phyloP scores from a whole-genome alignment of 805 yeast species.

The Lipomyces anomalus region DNA sequence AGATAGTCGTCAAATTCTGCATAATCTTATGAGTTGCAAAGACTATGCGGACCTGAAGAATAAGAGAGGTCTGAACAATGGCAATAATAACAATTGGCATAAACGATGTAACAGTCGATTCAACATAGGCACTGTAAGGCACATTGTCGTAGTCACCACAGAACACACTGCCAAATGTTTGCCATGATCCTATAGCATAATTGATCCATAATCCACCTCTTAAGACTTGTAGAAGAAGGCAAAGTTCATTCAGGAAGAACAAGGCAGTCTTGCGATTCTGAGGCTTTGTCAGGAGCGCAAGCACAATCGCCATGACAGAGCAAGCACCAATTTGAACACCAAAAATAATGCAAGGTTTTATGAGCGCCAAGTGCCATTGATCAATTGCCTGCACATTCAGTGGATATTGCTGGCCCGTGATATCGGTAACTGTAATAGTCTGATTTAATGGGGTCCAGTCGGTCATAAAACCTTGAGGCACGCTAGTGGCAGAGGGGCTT shows the following conservation, averaged over 20 bases:
- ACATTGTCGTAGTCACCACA: constrained; percentile 43
- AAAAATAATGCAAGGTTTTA: constrained; percentile 11
- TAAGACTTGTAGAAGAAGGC: constrained; percentile 50
- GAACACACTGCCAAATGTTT: constrained; percentile 43
- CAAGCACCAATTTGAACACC: constrained; percentile 24
- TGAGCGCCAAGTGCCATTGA: constrained; percentile 7
- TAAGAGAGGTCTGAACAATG: constrained; percentile 58
- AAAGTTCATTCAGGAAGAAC: constrained; percentile 63
- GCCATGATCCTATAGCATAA: constrained; percentile 49
- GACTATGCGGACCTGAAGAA: constrained; percentile 66
- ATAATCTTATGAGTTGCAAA: constrained; percentile 37
- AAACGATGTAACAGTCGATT: constrained; percentile 57
- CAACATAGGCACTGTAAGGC: constrained; percentile 37
- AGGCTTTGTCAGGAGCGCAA: constrained; percentile 43
- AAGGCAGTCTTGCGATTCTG: constrained; percentile 52
- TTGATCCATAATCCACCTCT: constrained; percentile 57
- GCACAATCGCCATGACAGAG: constrained; percentile 15
- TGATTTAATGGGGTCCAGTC: constrained; percentile 13
- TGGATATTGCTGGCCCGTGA: constrained; percentile 4
- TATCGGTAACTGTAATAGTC: constrained; percentile 6
- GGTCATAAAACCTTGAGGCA: neutral
- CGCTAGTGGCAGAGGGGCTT: neutral
- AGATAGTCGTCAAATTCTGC: constrained; percentile 46
- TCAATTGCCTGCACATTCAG: constrained; percentile 7
- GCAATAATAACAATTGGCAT: constrained; percentile 55